phyloP scores from a whole-genome alignment of 495 filamentous ascomycete species.

The Pseudevernia furfuracea region DNA sequence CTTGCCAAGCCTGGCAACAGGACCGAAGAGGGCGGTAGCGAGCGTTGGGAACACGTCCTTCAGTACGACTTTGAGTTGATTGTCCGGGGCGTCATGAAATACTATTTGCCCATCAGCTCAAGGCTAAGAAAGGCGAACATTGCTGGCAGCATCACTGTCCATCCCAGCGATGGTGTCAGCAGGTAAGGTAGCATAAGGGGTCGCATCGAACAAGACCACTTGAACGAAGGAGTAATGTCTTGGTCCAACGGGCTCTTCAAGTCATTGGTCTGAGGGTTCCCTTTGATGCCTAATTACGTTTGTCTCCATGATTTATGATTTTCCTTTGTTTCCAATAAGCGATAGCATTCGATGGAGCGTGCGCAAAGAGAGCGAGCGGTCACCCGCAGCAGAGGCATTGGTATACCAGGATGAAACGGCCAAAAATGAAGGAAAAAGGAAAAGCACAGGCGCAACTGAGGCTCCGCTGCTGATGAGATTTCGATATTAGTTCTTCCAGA shows the following conservation, averaged over 20 bases:
- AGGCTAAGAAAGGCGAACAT: constrained; percentile 50
- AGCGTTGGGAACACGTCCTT: constrained; percentile 86
- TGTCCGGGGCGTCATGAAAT: constrained; percentile 80
- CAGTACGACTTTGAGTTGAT: constrained; percentile 88
- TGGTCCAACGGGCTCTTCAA: not conserved
- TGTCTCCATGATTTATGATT: constrained; percentile 14
- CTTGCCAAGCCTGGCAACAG: constrained; percentile 78
- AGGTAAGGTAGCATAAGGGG: constrained; percentile 8
- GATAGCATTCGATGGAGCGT: constrained; percentile 10
- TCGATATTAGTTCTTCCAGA: not conserved
- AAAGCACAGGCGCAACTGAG: not conserved
- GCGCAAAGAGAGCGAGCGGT: constrained; percentile 5
- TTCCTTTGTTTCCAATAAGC: constrained; percentile 7
- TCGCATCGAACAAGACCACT: not conserved
- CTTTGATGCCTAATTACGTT: not conserved
- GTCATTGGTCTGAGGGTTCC: not conserved
- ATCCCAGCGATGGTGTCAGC: constrained; percentile 36
- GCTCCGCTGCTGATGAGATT: not conserved
- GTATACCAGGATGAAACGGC: not conserved
- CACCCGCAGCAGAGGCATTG: constrained; percentile 8
- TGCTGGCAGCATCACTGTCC: constrained; percentile 44
- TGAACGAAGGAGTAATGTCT: constrained; percentile 12
- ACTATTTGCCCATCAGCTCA: constrained; percentile 75
- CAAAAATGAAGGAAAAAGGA: not conserved
- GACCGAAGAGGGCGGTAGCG: constrained; percentile 75